phyloP scores from a whole-genome alignment of 257 asterid genomes.

The Nicotiana undulata region DNA sequence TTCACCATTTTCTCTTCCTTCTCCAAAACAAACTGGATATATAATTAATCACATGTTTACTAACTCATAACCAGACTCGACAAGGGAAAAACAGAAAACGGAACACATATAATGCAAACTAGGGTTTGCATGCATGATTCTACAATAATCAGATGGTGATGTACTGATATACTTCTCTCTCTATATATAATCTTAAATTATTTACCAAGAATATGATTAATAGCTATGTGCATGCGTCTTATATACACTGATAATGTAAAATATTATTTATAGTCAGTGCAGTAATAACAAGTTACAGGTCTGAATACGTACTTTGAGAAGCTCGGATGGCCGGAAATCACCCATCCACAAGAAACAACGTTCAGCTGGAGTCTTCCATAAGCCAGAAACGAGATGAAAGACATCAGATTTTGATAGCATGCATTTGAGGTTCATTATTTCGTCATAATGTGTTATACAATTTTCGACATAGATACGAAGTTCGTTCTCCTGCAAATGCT shows the following conservation, averaged over 20 bases:
- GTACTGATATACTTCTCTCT: not conserved
- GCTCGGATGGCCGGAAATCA: constrained; percentile 76
- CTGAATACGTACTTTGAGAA: constrained; percentile 52
- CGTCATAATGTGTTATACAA: constrained; percentile 56
- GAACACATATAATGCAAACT: not conserved
- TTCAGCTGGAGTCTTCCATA: constrained; percentile 89
- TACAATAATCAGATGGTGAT: not conserved
- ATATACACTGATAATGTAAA: no score
- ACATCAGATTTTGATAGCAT: constrained; percentile 57
- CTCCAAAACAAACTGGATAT: not conserved
- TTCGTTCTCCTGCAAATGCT: constrained; percentile 58
- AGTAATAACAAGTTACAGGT: no score
- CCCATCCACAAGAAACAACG: constrained; percentile 92
- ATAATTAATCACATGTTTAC: not conserved
- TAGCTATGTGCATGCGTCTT: no score
- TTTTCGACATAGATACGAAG: constrained; percentile 51
- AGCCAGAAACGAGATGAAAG: constrained; percentile 74
- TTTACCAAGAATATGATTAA: no score
- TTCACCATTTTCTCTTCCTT: no score
- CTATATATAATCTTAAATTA: no score
- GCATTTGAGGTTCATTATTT: constrained; percentile 46
- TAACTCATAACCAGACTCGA: not conserved
- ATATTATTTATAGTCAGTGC: no score
- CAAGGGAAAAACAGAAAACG: not conserved
- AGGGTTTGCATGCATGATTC: not conserved